These are phyloP conservation scores for Periconia digitata DNA, from an alignment of 2,329 filamentous ascomycete species.

Conservation along the genomic window DNA sequence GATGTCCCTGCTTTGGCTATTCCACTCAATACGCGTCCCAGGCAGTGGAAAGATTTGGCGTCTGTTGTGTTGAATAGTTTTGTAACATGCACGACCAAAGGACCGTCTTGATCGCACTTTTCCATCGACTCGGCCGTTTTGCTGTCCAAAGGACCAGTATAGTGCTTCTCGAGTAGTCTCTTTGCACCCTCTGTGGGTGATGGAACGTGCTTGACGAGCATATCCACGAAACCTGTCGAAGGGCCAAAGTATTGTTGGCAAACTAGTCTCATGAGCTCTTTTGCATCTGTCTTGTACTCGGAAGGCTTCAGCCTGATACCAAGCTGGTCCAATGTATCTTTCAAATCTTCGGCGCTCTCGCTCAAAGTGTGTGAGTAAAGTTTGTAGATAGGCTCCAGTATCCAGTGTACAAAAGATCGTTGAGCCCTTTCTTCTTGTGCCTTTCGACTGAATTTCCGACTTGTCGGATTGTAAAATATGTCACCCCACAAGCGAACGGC, in stretches of 20 bases:
- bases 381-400: slow-evolving; percentile 97
- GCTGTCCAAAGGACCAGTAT: slow-evolving; percentile 85
- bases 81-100: slow-evolving; percentile 86
- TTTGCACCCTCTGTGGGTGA: slow-evolving; percentile 79
- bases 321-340: slow-evolving; percentile 73
- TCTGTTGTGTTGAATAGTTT: slow-evolving; percentile 91
- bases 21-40: slow-evolving; percentile 91
- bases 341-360: slow-evolving; percentile 82
- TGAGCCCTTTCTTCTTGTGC: slow-evolving; percentile 76
- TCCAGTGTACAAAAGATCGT: slow-evolving; percentile 89
- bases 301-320: slow-evolving; percentile 89
- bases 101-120: slow-evolving; percentile 83
- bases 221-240: slow-evolving; percentile 89
- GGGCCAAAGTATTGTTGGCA: slow-evolving; percentile 96
- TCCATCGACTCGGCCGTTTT: slow-evolving; percentile 79
- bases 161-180: slow-evolving; percentile 79
- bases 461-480: slow-evolving; percentile 90
- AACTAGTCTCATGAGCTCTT: slow-evolving; percentile 81
- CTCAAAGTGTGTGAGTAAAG: slow-evolving; percentile 94
- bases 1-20: slow-evolving; percentile 79
- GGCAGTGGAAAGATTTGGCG: slow-evolving; percentile 86
- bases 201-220: slow-evolving; percentile 87
- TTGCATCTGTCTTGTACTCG: slow-evolving; percentile 87
- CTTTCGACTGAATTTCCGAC: slow-evolving; percentile 89
- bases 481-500: slow-evolving; percentile 89